Evolutionary conservation across 441 rosid genomes (phyloP).

Genomic region (Aquilaria agallochum): DNA sequence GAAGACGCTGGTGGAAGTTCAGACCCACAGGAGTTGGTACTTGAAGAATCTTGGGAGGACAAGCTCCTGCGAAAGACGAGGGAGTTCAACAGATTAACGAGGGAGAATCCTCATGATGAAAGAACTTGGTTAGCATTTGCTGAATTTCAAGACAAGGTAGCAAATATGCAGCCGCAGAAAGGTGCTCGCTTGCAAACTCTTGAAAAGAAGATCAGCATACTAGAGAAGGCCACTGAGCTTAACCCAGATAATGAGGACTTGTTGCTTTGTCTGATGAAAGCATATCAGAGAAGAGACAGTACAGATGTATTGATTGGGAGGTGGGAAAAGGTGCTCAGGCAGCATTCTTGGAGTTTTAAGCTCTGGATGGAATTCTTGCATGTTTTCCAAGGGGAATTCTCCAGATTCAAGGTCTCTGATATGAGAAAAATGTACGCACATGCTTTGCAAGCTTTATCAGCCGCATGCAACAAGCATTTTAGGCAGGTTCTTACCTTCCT

Average conservation of each 20-base stretch:
- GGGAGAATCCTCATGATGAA: slow-evolving; percentile 78
- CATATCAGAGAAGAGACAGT: slow-evolving; percentile 76
- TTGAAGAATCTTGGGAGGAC: slow-evolving; percentile 96
- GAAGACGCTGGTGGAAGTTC: slow-evolving; percentile 31
- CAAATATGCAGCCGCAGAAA: slow-evolving; percentile 68
- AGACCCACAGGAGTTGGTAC: slow-evolving; percentile 21
- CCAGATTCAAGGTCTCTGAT: slow-evolving; percentile 91
- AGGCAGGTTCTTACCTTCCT: slow-evolving; percentile 89
- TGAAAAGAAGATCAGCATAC: slow-evolving; percentile 92
- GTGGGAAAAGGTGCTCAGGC: slow-evolving; percentile 79
- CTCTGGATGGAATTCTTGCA: slow-evolving; percentile 84
- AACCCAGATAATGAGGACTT: slow-evolving; percentile 85
- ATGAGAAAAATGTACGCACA: slow-evolving; percentile 86
- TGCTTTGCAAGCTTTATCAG: slow-evolving; percentile 83
- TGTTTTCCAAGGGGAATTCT: slow-evolving; percentile 81
- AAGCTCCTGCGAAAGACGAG: slow-evolving; percentile 74
- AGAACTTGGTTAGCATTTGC: slow-evolving; percentile 85
- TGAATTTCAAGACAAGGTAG: slow-evolving; percentile 75
- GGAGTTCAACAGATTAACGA: slow-evolving; percentile 67
- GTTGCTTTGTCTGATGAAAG: slow-evolving; percentile 72
- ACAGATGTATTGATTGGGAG: slow-evolving; percentile 66
- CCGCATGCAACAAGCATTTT: slow-evolving; percentile 78
- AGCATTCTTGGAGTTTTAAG: slow-evolving; percentile 66
- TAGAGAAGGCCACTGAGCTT: slow-evolving; percentile 87
- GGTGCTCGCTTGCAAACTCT: slow-evolving; percentile 83